phyloP scores from a whole-genome alignment of 179 eudicot genomes.

The Actinidia polygama region DNA sequence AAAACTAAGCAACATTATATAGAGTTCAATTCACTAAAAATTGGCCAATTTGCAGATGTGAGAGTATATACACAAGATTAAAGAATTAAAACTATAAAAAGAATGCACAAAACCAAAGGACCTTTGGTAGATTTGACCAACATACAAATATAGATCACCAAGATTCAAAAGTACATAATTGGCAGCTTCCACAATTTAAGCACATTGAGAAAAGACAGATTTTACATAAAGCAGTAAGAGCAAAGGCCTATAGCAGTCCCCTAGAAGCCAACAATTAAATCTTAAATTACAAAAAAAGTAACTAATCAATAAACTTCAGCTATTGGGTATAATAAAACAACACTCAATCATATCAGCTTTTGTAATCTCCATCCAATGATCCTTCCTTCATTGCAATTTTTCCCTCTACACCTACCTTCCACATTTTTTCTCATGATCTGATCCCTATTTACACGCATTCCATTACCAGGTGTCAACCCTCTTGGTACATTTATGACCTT shows the following conservation, averaged over 20 bases:
- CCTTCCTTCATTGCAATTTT: background rate
- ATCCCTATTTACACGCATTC: background rate
- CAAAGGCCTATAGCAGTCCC: background rate
- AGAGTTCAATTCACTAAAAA: too few species aligned
- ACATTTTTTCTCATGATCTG: background rate
- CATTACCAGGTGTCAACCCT: background rate
- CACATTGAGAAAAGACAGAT: background rate
- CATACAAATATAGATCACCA: background rate
- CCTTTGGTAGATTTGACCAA: background rate
- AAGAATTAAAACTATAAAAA: too few species aligned
- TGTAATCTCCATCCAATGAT: background rate
- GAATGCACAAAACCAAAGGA: too few species aligned
- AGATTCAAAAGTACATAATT: background rate
- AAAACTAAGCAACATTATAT: slow-evolving; percentile 1
- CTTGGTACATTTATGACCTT: background rate
- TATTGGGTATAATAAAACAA: background rate
- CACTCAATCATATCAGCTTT: too few species aligned
- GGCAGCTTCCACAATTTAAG: background rate
- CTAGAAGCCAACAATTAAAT: background rate
- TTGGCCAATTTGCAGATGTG: too few species aligned
- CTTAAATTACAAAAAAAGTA: background rate
- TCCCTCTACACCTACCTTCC: background rate
- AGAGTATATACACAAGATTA: too few species aligned
- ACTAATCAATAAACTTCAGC: background rate
- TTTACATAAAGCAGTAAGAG: background rate